Conservation (phyloP, 164 flowering plant genomes). For the Protea cynaroides region DNA sequence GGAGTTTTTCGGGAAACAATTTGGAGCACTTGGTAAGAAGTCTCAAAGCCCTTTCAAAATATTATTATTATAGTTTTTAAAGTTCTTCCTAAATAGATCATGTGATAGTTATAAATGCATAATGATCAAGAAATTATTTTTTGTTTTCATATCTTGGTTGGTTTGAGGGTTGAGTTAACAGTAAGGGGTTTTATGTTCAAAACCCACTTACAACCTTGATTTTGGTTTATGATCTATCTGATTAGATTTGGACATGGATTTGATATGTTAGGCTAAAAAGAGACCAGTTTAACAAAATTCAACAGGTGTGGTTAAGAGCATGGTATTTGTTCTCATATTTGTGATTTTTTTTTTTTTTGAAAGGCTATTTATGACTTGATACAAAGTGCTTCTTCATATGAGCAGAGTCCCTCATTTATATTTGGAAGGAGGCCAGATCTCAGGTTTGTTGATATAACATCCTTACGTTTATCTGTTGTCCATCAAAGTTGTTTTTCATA, state of each 20-base stretch:
- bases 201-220: too few relatives aligned
- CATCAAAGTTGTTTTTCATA: background rate
- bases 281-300: too few relatives aligned
- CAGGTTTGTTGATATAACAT: conserved; percentile 34
- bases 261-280: too few relatives aligned
- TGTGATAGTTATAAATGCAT: background rate
- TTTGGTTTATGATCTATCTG: too few relatives aligned
- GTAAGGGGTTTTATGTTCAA: too few relatives aligned
- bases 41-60: background rate
- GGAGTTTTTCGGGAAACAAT: conserved; percentile 37
- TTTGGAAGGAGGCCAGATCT: conserved; percentile 75
- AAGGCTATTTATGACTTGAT: too few relatives aligned
- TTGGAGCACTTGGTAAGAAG: conserved; percentile 51
- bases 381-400: too few relatives aligned
- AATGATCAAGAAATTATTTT: background rate
- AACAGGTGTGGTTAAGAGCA: too few relatives aligned
- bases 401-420: conserved; percentile 23
- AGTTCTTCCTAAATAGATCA: background rate
- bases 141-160: background rate
- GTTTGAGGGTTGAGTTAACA: too few relatives aligned
- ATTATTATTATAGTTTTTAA: background rate
- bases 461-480: background rate
- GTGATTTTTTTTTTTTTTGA: too few relatives aligned
- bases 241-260: too few relatives aligned
- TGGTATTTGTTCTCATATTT: too few relatives aligned